Conservation (phyloP, 164 flowering plant species). For the Vitis rotundifolia region DNA sequence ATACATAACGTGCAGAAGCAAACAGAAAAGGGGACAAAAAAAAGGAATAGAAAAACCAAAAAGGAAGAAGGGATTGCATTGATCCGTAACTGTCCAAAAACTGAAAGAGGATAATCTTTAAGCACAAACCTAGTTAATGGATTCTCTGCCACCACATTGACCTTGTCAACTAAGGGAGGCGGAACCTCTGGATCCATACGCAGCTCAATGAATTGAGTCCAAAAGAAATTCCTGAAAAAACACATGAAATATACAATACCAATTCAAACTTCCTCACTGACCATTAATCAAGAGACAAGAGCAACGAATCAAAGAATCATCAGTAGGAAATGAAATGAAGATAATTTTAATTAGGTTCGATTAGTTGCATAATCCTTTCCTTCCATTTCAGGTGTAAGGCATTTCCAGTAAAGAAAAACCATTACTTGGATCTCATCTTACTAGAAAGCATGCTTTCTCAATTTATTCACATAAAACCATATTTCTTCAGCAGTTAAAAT, state of each 20-base stretch:
- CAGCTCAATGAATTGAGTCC: slow-evolving; percentile 3
- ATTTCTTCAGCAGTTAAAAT: no score
- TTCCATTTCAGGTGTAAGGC: no score
- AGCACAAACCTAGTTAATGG: slow-evolving; percentile 18
- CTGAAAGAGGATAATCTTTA: not conserved
- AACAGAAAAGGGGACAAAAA: not conserved
- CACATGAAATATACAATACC: not conserved
- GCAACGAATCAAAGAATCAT: not conserved
- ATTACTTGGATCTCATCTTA: no score
- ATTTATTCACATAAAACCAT: no score
- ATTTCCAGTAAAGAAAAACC: no score
- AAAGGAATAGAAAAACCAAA: not conserved
- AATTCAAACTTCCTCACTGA: not conserved
- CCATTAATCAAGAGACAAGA: not conserved
- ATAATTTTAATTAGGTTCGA: not conserved
- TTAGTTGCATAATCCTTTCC: no score
- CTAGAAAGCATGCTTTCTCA: no score
- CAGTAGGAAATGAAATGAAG: not conserved
- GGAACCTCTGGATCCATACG: slow-evolving; percentile 22
- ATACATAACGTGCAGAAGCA: not conserved
- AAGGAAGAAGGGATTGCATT: not conserved
- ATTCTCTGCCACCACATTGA: slow-evolving; percentile 5
- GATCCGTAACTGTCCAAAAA: not conserved
- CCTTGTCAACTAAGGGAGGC: slow-evolving; percentile 10
- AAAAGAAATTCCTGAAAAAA: not conserved